Conservation (phyloP, 306 rosid genomes). For the Quercus wislizeni region DNA sequence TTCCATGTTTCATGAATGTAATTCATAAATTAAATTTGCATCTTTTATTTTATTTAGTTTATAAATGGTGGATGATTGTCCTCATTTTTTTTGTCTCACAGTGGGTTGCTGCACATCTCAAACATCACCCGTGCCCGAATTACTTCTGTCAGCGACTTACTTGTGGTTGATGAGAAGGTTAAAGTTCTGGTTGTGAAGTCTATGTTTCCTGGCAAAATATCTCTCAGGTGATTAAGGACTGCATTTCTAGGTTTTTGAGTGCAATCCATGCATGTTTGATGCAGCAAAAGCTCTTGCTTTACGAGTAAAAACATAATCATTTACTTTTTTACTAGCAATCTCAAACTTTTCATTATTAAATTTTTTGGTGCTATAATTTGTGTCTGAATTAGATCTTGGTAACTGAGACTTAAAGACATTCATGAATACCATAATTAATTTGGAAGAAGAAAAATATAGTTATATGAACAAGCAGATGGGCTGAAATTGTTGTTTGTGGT, state of each 20-base stretch:
- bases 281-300: neutral
- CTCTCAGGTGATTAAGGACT: slow-evolving; percentile 60
- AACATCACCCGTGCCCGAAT: slow-evolving; percentile 65
- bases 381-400: neutral
- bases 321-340: neutral
- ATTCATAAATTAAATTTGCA: slow-evolving; percentile 6
- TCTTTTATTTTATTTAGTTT: neutral
- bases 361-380: neutral
- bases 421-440: neutral
- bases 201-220: slow-evolving; percentile 78
- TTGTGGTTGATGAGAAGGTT: slow-evolving; percentile 66
- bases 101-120: slow-evolving; percentile 94
- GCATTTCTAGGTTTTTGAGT: slow-evolving; percentile 9
- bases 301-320: neutral
- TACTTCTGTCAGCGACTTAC: slow-evolving; percentile 68
- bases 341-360: neutral
- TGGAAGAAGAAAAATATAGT: neutral
- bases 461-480: neutral
- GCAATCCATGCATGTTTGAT: slow-evolving; percentile 9
- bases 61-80: slow-evolving; percentile 10
- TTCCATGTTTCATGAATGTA: neutral
- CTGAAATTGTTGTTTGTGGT: neutral
- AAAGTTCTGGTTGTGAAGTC: slow-evolving; percentile 89
- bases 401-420: neutral
- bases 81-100: slow-evolving; percentile 39